Percentiles rank a stretch among this genome's conserved stretches.
Evolutionary conservation across 345 rosid genomes (phyloP).

Genomic region (Clarkia xantiana): DNA sequence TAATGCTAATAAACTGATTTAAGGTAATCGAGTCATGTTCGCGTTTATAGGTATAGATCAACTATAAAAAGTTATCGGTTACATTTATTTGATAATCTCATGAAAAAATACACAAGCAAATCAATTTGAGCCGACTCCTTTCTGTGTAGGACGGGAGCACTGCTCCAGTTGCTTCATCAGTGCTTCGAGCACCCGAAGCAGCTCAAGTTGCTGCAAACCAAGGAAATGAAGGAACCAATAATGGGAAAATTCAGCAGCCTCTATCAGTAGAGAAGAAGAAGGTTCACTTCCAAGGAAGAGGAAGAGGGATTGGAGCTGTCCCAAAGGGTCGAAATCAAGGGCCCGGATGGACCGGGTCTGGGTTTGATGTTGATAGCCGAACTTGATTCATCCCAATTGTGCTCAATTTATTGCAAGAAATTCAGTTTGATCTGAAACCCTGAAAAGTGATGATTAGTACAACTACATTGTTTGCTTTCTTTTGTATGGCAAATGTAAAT

Average conservation of each 20-base stretch:
- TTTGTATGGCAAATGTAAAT: no score
- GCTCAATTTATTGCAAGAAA: no score
- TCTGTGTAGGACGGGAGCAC: conserved; percentile 31
- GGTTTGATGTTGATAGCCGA: conserved; percentile 12
- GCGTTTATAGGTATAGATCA: no score
- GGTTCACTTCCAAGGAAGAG: conserved; percentile 9
- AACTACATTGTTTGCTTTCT: no score
- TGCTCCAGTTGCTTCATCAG: conserved; percentile 19
- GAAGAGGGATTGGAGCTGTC: conserved; percentile 12
- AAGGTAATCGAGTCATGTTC: no score
- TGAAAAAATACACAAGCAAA: no score
- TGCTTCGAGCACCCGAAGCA: conserved; percentile 15
- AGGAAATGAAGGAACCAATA: conserved; percentile 2
- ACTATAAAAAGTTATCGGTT: no score
- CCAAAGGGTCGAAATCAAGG: conserved; percentile 7
- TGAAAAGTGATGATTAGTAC: no score
- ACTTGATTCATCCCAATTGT: not conserved
- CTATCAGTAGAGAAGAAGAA: conserved; percentile 6
- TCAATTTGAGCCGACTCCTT: not conserved
- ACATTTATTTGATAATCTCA: not conserved
- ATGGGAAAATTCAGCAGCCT: not conserved
- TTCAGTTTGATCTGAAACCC: no score
- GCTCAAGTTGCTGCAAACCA: conserved; percentile 8
- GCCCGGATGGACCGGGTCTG: conserved; percentile 18
- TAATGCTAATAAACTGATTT: no score